Evolutionary conservation across 2,329 filamentous ascomycete species (phyloP).

Genomic region (Cladophialophora bantiana): DNA sequence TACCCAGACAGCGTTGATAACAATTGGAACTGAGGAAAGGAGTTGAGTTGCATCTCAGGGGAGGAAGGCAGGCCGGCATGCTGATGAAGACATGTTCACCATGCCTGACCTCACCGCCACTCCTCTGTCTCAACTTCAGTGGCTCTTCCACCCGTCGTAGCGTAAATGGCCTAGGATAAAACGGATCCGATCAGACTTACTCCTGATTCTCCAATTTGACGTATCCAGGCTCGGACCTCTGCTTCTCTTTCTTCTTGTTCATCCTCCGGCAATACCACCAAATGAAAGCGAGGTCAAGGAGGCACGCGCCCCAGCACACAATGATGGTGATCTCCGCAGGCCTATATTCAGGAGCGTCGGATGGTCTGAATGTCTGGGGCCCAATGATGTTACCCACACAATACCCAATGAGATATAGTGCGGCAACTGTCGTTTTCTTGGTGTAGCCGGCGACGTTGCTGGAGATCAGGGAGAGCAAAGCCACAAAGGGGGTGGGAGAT

Average conservation of each 20-base stretch:
- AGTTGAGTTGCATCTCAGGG: neutral
- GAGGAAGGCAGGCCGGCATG: neutral
- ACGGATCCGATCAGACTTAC: conserved; percentile 46
- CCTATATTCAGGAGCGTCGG: conserved; percentile 66
- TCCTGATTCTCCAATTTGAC: conserved; percentile 70
- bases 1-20: neutral
- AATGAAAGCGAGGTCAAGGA: conserved; percentile 64
- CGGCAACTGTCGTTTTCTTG: conserved; percentile 61
- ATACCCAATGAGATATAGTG: conserved; percentile 56
- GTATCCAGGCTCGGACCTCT: conserved; percentile 63
- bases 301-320: conserved; percentile 62
- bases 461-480: conserved; percentile 67
- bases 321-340: conserved; percentile 70
- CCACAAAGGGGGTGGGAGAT: conserved; percentile 68
- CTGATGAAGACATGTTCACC: neutral
- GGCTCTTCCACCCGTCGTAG: neutral
- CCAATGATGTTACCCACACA: conserved; percentile 65
- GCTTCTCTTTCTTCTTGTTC: conserved; percentile 65
- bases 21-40: neutral
- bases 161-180: neutral
- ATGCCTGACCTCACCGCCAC: neutral
- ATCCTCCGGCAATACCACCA: conserved; percentile 66
- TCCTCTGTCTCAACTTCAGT: neutral
- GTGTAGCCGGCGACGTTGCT: conserved; percentile 66
- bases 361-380: conserved; percentile 57